Conservation (phyloP, 139 green algal species). For the Mesotaenium endlicherianum region DNA sequence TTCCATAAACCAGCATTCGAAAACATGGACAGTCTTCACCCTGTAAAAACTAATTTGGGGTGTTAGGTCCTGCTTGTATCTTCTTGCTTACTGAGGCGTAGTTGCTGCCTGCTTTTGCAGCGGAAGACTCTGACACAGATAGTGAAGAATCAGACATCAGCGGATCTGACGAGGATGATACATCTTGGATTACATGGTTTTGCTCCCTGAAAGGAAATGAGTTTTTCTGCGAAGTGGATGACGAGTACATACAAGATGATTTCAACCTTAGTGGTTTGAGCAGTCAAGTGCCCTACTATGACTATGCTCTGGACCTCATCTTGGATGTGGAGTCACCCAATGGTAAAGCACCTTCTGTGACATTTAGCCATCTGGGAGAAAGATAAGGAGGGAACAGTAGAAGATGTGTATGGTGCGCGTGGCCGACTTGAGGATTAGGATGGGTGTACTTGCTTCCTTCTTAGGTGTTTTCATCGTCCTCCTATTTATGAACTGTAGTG, state of each 20-base stretch:
- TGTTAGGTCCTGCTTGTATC: neutral
- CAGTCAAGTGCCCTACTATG: conserved; percentile 93
- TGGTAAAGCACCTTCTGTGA: conserved; percentile 52
- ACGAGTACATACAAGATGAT: conserved; percentile 97
- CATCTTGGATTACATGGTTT: conserved; percentile 91
- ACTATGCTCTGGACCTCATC: conserved; percentile 95
- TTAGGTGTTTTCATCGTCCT: too few relatives aligned
- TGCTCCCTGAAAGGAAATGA: conserved; percentile 72
- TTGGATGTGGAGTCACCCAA: conserved; percentile 84
- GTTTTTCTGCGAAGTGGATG: conserved; percentile 74
- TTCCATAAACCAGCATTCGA: too few relatives aligned
- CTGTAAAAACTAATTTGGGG: neutral
- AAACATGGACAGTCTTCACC: neutral
- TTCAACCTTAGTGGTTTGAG: conserved; percentile 94
- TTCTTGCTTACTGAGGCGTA: neutral
- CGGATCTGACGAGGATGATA: conserved; percentile 56
- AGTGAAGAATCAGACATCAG: conserved; percentile 55
- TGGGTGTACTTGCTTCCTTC: too few relatives aligned
- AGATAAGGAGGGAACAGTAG: too few relatives aligned
- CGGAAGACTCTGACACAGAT: conserved; percentile 47
- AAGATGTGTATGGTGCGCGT: too few relatives aligned
- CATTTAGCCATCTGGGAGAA: too few relatives aligned
- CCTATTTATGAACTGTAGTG: too few relatives aligned
- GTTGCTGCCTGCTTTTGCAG: neutral
- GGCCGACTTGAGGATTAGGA: too few relatives aligned